phyloP scores from a whole-genome alignment of 768 basidiomycete genomes.

The Lanmaoa pseudosensibilis region DNA sequence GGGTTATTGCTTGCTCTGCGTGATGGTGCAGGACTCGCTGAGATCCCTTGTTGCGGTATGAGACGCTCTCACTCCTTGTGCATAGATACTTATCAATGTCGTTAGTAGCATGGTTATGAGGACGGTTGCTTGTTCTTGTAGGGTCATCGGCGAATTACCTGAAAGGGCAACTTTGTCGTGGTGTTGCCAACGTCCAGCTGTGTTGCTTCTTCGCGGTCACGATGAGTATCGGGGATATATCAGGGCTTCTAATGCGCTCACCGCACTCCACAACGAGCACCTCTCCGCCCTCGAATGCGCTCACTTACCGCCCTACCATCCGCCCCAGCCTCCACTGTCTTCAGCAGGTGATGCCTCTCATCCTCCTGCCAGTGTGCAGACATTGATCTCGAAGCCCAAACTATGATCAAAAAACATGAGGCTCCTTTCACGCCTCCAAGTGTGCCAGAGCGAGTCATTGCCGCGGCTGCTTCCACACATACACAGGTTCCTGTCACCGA shows the following conservation, averaged over 20 bases:
- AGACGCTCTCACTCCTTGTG: too few relatives aligned
- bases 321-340: background rate
- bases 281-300: too few relatives aligned
- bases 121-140: background rate
- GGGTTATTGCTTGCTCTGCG: background rate
- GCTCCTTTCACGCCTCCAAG: slow-evolving; percentile 5
- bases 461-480: slow-evolving; percentile 9
- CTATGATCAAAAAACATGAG: slow-evolving; percentile 5
- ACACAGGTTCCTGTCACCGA: background rate
- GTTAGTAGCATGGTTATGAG: background rate
- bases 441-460: slow-evolving; percentile 1
- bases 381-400: slow-evolving; percentile 17
- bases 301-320: background rate
- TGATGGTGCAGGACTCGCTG: background rate
- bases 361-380: slow-evolving; percentile 6
- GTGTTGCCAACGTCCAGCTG: too few relatives aligned
- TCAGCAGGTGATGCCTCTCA: slow-evolving; percentile 12
- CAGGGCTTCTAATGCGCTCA: background rate
- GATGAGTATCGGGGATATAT: background rate
- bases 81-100: too few relatives aligned
- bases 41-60: background rate
- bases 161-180: too few relatives aligned
- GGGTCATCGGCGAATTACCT: too few relatives aligned
- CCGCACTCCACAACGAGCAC: background rate
- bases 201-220: background rate